A percentile compares a stretch with the other conserved stretches of the same genome.
phyloP scores from a whole-genome alignment of 2,329 filamentous ascomycete species.

The Xylariaceae sp. region DNA sequence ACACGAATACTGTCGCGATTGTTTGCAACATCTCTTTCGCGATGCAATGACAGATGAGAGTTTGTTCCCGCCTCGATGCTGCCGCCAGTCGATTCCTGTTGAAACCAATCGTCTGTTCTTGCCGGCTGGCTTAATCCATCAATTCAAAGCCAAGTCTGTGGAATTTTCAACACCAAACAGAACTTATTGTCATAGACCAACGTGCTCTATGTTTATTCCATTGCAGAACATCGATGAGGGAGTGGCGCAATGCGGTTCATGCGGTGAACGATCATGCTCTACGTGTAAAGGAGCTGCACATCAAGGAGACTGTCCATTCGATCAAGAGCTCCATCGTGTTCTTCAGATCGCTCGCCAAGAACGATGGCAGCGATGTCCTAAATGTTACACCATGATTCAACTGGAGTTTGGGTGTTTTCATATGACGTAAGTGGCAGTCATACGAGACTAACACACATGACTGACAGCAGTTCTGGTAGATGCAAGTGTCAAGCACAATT shows the following conservation, averaged over 20 bases:
- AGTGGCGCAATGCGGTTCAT: constrained; percentile 40
- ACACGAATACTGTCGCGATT: constrained; percentile 50
- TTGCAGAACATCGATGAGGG: constrained; percentile 18
- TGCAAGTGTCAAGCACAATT: constrained; percentile 44
- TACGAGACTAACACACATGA: background rate
- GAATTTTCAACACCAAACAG: constrained; percentile 46
- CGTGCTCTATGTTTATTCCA: constrained; percentile 46
- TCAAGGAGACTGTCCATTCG: constrained; percentile 43
- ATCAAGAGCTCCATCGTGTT: constrained; percentile 37
- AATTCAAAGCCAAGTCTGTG: constrained; percentile 41
- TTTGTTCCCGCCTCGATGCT: constrained; percentile 54
- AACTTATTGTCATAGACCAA: constrained; percentile 45
- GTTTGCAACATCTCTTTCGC: constrained; percentile 42
- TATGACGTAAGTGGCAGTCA: constrained; percentile 46
- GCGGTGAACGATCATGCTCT: constrained; percentile 42
- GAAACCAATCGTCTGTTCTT: constrained; percentile 35
- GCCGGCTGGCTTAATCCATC: constrained; percentile 25
- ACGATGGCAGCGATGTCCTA: constrained; percentile 49
- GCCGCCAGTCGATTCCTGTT: constrained; percentile 38
- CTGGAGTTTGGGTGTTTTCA: constrained; percentile 49
- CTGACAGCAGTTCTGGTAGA: constrained; percentile 26
- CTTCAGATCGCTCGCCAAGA: constrained; percentile 37
- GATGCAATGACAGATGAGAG: constrained; percentile 44
- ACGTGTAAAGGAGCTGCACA: constrained; percentile 48
- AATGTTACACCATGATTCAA: constrained; percentile 46